Conservation (phyloP, 208 protist genomes). For the Leishmania major region DNA sequence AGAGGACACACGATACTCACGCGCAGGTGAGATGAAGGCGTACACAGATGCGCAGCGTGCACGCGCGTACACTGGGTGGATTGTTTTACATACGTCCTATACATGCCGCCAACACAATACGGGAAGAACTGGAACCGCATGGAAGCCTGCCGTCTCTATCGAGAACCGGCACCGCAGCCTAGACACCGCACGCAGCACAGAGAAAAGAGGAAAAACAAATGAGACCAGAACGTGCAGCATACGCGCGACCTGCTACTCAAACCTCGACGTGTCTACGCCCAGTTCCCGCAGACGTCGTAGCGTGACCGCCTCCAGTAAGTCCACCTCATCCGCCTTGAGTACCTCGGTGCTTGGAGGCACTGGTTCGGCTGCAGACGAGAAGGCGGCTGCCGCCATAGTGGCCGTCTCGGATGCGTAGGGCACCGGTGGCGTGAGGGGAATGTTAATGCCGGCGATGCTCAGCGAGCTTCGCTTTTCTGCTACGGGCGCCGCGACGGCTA, state of each 20-base stretch:
- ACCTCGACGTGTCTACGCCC: constrained; percentile 60
- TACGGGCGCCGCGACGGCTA: background rate
- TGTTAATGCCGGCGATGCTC: constrained; percentile 19
- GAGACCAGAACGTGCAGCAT: background rate
- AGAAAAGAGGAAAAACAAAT: background rate
- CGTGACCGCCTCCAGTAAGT: constrained; percentile 67
- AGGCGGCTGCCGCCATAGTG: background rate
- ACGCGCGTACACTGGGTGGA: background rate
- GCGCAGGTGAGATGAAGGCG: background rate
- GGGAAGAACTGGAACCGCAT: background rate
- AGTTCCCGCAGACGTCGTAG: constrained; percentile 60
- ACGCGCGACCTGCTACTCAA: constrained; percentile 4
- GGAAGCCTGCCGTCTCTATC: background rate
- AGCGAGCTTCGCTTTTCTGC: constrained; percentile 2
- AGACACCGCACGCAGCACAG: background rate
- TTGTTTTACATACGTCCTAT: constrained; percentile 5
- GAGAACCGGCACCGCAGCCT: background rate
- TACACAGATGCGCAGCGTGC: background rate
- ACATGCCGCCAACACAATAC: background rate
- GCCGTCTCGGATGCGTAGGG: constrained; percentile 7
- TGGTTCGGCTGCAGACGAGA: constrained; percentile 3
- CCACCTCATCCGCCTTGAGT: constrained; percentile 74
- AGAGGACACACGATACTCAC: background rate
- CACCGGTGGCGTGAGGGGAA: constrained; percentile 19
- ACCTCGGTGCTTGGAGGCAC: constrained; percentile 25